phyloP scores from a whole-genome alignment of 257 asterid species.

The Mentha longifolia region DNA sequence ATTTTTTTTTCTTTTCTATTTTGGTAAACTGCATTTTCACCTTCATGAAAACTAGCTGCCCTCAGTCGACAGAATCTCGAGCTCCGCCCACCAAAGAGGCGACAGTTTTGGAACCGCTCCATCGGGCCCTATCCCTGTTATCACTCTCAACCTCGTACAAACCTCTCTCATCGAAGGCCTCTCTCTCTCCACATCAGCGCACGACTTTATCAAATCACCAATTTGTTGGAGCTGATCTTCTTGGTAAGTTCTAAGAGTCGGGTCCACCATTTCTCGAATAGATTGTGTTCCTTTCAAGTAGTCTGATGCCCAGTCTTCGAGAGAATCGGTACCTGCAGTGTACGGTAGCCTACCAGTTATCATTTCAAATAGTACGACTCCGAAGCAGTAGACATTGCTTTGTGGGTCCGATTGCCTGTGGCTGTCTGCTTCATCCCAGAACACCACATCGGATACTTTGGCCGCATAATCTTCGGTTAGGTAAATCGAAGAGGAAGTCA shows the following conservation, averaged over 20 bases:
- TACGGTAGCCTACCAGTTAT: conserved; percentile 84
- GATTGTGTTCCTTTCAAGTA: conserved; percentile 57
- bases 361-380: conserved; percentile 74
- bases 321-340: conserved; percentile 53
- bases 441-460: conserved; percentile 70
- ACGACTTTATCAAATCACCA: conserved; percentile 57
- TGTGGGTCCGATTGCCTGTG: conserved; percentile 44
- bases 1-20: too few species aligned
- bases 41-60: conserved; percentile 38
- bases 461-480: conserved; percentile 90
- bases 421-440: conserved; percentile 52
- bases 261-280: conserved; percentile 66
- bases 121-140: conserved; percentile 75
- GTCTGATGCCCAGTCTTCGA: conserved; percentile 79
- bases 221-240: conserved; percentile 66
- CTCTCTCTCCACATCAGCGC: conserved; percentile 50
- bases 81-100: conserved; percentile 98
- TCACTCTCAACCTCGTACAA: conserved; percentile 59
- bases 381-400: conserved; percentile 77
- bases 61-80: conserved; percentile 75
- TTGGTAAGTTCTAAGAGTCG: conserved; percentile 54
- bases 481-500: conserved; percentile 68
- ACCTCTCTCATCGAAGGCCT: conserved; percentile 68
- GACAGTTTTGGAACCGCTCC: conserved; percentile 87
- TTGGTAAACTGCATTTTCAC: conserved; percentile 27